phyloP scores from a whole-genome alignment of 1,284 basidiomycete species.

The Marasmius tenuissimus region DNA sequence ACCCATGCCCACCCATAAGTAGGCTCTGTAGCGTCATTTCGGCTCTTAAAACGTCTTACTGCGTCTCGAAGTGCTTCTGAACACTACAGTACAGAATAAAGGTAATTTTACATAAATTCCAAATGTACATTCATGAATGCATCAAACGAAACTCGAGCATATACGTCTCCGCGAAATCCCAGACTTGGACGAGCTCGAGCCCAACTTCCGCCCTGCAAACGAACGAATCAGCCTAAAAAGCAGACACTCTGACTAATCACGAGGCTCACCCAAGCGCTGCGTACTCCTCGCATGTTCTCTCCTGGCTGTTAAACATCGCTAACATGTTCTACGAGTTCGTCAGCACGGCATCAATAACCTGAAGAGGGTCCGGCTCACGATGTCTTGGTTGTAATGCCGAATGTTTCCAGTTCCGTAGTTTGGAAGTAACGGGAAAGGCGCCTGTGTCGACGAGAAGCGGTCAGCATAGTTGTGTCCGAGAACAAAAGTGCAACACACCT shows the following conservation, averaged over 20 bases:
- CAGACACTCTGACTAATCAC: neutral
- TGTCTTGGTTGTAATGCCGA: neutral
- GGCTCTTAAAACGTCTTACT: no score
- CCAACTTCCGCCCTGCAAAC: neutral
- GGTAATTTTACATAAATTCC: no score
- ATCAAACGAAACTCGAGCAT: neutral
- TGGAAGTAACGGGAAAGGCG: neutral
- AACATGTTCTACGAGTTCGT: neutral
- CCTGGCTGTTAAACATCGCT: neutral
- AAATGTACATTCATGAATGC: slow-evolving; percentile 12
- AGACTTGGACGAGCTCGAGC: neutral
- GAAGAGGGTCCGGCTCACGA: neutral
- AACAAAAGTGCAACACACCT: neutral
- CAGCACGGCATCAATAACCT: neutral
- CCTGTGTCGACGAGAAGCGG: neutral
- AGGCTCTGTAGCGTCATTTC: no score
- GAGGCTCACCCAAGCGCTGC: neutral
- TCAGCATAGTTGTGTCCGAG: neutral
- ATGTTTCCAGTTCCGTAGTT: slow-evolving; percentile 6
- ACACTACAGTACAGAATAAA: no score
- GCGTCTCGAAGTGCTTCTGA: no score
- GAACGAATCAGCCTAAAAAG: neutral
- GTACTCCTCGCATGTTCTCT: neutral
- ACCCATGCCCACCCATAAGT: no score
- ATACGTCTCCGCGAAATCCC: neutral